Base-by-base conservation (phyloP, 78 protist species). In the Guillardia theta region DNA sequence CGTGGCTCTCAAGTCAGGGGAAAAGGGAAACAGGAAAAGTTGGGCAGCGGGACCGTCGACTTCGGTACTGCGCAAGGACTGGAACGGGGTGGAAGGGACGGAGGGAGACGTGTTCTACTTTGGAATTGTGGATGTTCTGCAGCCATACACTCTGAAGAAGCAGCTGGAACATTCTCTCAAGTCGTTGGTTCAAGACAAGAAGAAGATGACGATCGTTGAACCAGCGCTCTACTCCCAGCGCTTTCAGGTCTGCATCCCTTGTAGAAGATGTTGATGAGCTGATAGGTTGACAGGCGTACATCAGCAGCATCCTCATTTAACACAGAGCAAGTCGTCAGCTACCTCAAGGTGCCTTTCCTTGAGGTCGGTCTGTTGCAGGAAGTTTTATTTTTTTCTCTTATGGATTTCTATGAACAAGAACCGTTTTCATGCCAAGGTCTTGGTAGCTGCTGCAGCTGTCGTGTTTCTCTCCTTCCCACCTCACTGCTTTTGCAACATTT, bases 91-190 rank as follows among this genome's bases (percentile, higher is more conserved):
- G 90, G 48, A 43, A 30, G 90, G 48, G 48, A 50, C 2, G 90
- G 90, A 43, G 48, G 45, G 90, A 22, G 90, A 78, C 50, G 53
- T 78, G 37, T 37, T n/a, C 90, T 78, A 78, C 90, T 78, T 78
- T 5, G 45, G 90, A 10, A 78, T 78, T 48, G 45, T 37, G 18
- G 90, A 78, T 30, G 48, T 78, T 30, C 90, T 78, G n/a, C 90
- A 78, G 90, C 90, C 90, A 18, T 78, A 78, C 50, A 78, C 45
- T n/a, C 90, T 78, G 53, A 78, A 78, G 90, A 78, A 78, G 48
- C 90, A 78, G 48, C 90, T 78, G 43, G 90, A 78, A 50, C 90
- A 78, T 48, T 43, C 90, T 30, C 5, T 78, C 47, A 78, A 78
- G 48, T n/a, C 44, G 41, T 48, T 78, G 19, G 90, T 78, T 36